Evolutionary conservation across 257 asterid species (phyloP), one percentile per base, ranked within the genome.

Genomic region (Agastache rugosa): DNA sequence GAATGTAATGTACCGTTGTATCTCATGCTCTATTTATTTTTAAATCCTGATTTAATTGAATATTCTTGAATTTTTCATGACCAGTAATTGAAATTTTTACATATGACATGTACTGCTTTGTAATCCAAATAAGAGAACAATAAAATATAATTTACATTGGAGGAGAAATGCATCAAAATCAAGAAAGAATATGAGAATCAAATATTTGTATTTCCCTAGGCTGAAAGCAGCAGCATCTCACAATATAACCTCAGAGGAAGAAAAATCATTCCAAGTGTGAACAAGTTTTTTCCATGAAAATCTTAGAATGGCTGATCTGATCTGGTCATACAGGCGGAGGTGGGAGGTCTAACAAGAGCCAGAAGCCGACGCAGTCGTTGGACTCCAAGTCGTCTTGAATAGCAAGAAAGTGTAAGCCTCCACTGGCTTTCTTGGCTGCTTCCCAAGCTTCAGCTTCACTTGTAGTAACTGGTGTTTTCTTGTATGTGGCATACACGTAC

Each of bases 381-480:
- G 97, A 91, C 55, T 92, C 94, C 63, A 92, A 81, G 82, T 89
- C 94, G 11, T 85, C 85, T 82, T 94, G 98, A 72, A 92, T 84
- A 4, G 98, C 97, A 23, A 94, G 96, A 77, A 94, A 94, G 77
- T 94, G 98, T 70, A 94, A 74, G 25, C 98, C 97, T 73, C 97
- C 97, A 74, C 93, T 83, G 20, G 87, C 92, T 67, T 85, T 83
- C 79, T 92, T 90, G 16, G 96, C 92, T 63, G 89, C 97, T 75
- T 94, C 98, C 98, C 98, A 94, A 69, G 98, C 97, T 80, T 90
- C 98, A 3, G 97, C 97, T 82, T 94, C 98, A 19, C 84, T 66
- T 0, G 93, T 87, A 8, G 95, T 83, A 59, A 59, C 84, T 3
- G 93, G 81, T 53, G 94, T 85, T 75, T 90, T 92, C 80, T 88